These are phyloP conservation scores for Paraglomus occultum DNA, from an alignment of 192 early-diverging fungal species.

Conservation along the genomic window DNA sequence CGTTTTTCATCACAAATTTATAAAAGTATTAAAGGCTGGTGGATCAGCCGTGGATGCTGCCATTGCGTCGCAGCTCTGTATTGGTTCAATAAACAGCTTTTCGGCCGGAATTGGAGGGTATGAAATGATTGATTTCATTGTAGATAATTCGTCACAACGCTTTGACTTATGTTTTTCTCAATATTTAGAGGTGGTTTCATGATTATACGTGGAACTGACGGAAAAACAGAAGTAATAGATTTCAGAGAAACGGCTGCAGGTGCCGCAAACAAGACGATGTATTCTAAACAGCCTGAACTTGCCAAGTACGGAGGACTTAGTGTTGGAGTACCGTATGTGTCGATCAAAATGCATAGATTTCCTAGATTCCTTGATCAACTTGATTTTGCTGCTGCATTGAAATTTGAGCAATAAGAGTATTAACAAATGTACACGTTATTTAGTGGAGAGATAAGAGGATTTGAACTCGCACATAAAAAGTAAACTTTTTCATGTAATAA, in stretches of 20 bases:
- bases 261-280: constrained; percentile 79
- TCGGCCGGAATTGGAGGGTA: constrained; percentile 85
- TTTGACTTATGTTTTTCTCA: constrained; percentile 20
- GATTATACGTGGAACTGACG: constrained; percentile 66
- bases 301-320: constrained; percentile 73
- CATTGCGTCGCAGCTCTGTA: constrained; percentile 81
- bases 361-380: not conserved
- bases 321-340: constrained; percentile 71
- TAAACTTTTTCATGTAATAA: constrained; percentile 27
- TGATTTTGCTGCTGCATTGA: not conserved
- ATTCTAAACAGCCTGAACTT: constrained; percentile 60
- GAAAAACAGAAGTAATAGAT: constrained; percentile 69
- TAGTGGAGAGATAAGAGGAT: constrained; percentile 85
- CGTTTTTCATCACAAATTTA: too few relatives aligned
- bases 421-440: constrained; percentile 26
- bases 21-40: constrained; percentile 69
- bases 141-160: not conserved
- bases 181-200: constrained; percentile 82
- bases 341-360: not conserved
- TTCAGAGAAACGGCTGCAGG: constrained; percentile 86
- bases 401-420: not conserved
- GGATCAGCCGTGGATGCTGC: constrained; percentile 90
- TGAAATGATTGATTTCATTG: not conserved
- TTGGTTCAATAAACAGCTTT: constrained; percentile 87
- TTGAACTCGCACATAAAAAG: constrained; percentile 72